Evolutionary conservation across 192 early-diverging fungal species (phyloP).

Genomic region (Fimicolochytrium jonesii): DNA sequence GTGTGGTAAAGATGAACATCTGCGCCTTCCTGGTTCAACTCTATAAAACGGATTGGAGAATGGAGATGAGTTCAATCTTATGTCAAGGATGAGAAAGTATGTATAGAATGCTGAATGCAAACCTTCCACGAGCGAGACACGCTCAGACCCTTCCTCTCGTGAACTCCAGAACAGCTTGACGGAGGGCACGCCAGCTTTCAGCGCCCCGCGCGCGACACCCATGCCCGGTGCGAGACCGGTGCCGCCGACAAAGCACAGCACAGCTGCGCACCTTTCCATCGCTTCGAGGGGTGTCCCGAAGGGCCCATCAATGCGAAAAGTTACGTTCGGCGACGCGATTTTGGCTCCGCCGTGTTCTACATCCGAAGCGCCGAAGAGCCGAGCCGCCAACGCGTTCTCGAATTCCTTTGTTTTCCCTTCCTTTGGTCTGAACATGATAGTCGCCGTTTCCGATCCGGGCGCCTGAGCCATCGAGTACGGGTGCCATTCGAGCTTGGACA

Average conservation of each 20-base stretch:
- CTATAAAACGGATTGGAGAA: no score
- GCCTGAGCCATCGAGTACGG: constrained; percentile 5
- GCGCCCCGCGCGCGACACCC: neutral
- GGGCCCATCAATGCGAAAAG: constrained; percentile 22
- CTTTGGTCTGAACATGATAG: constrained; percentile 11
- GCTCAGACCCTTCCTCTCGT: no score
- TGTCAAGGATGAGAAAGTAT: no score
- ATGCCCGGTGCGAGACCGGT: constrained; percentile 24
- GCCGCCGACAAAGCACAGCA: constrained; percentile 29
- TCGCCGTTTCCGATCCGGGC: neutral
- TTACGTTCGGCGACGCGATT: neutral
- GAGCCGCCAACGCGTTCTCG: constrained; percentile 4
- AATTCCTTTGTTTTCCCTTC: constrained; percentile 8
- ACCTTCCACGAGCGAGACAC: no score
- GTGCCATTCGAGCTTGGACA: constrained; percentile 22
- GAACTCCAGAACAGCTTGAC: no score
- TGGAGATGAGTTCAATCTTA: no score
- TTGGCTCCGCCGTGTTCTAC: no score
- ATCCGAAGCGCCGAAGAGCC: no score
- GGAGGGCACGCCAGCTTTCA: no score
- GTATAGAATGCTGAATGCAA: no score
- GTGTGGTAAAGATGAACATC: no score
- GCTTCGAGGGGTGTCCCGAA: constrained; percentile 12
- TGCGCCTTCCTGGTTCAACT: no score
- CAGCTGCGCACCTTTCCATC: neutral